Base-by-base conservation (phyloP, 305 asterid genomes). In the Rubia tinctorum region DNA sequence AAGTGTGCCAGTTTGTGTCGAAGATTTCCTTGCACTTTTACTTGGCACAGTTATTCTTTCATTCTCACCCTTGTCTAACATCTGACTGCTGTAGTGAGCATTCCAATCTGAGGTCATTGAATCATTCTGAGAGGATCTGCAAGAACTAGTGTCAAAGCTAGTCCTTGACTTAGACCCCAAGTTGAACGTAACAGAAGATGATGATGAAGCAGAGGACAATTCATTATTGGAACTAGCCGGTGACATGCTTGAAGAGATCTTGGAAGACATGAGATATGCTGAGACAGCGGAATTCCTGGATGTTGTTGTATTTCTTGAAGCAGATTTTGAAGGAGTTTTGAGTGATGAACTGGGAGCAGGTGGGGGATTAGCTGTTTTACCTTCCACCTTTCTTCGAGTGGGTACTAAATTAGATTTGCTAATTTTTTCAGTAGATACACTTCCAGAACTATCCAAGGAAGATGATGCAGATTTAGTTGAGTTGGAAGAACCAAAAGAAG, bases 171-270 rank as follows among this genome's bases (percentile, higher is more conserved):
- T 87, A 66, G 79, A 83, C 77, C 79, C 79, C 71, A 59, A 86
- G 78, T 82, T 87, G 81, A 82, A 76, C 74, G 86, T 76, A 58
- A 90, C 86, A 79, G 96, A 89, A 13, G 96, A 88, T 37, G 94
- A 84, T 53, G 97, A 91, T 23, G 99, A 92, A 75, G 74, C 91
- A 59, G 97, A 88, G 67, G 99, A 95, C 97, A 96, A 95, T 72
- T 95, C 98, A 80, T 98, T 91, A 65, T 90, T 84, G 70, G 99
- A 95, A 87, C 96, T 91, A 78, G 95, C 88, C 60, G 99, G 97
- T 18, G 99, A 91, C 77, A 85, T 84, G 80, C 80, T 84, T 63
- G 92, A 72, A 75, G 92, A 78, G 69, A 87, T 80, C 84, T 88
- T 90, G 66, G 91, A 74, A 55, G 97, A 80, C 87, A 68, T 80